Evolutionary conservation across 1,284 basidiomycete species (phyloP).

Genomic region (Cutaneotrichosporon mucoides): DNA sequence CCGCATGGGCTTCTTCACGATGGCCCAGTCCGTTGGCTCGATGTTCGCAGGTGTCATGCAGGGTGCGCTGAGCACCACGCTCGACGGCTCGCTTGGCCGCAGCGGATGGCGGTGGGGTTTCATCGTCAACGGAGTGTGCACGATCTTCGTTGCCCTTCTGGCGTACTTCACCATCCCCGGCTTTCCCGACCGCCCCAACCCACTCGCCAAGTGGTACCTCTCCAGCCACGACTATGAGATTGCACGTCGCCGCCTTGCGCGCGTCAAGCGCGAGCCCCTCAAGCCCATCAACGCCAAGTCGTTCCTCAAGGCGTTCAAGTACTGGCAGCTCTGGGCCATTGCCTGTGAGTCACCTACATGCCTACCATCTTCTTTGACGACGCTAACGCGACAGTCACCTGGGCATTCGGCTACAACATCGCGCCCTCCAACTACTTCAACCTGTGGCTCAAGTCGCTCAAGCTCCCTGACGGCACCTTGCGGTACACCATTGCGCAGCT

Average conservation of each 20-base stretch:
- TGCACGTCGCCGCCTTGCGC: conserved; percentile 15
- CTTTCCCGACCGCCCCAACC: conserved; percentile 21
- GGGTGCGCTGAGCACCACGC: conserved; percentile 21
- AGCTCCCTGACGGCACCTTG: conserved; percentile 17
- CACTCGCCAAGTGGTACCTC: conserved; percentile 22
- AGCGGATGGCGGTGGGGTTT: conserved; percentile 25
- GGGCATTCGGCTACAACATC: conserved; percentile 18
- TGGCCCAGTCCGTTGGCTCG: conserved; percentile 19
- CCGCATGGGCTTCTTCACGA: conserved; percentile 25
- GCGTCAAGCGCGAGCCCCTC: conserved; percentile 18
- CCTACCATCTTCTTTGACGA: no score
- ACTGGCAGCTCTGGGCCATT: conserved; percentile 18
- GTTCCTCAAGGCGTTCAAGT: conserved; percentile 14
- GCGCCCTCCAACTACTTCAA: conserved; percentile 26
- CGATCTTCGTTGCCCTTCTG: conserved; percentile 12
- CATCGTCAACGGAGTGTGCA: conserved; percentile 15
- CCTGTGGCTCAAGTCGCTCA: conserved; percentile 30
- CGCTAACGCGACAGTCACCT: conserved; percentile 6
- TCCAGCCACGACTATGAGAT: conserved; percentile 17
- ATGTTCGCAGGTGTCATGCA: conserved; percentile 27
- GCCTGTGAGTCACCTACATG: conserved; percentile 4
- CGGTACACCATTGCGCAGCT: conserved; percentile 18
- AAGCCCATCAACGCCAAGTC: conserved; percentile 15
- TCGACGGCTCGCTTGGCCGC: conserved; percentile 12
- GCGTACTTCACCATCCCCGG: conserved; percentile 9